Conservation (phyloP, 2,329 filamentous ascomycete species). For the Emergomyces pasteurianus region DNA sequence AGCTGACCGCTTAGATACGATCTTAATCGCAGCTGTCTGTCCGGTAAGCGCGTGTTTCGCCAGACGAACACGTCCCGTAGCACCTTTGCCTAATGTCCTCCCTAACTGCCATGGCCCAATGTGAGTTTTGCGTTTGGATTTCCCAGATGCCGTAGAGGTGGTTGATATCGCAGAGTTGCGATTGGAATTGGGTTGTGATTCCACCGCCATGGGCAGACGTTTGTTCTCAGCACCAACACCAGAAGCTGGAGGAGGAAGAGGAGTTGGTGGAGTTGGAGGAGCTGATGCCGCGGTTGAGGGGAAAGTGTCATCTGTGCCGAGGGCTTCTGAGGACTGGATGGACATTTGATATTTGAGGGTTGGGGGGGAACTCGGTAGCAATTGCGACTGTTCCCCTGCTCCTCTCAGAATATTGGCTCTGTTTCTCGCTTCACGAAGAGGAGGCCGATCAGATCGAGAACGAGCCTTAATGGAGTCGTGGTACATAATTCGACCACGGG, state of each 20-base stretch:
- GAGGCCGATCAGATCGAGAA: conserved; percentile 19
- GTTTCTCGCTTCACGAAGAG: conserved; percentile 38
- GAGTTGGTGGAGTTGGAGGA: not conserved
- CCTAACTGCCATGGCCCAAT: conserved; percentile 93
- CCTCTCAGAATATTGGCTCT: conserved; percentile 35
- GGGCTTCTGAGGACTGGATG: conserved; percentile 11
- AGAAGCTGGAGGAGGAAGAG: no score
- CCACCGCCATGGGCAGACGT: conserved; percentile 40
- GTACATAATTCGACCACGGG: not conserved
- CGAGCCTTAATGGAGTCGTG: not conserved
- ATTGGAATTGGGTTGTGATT: conserved; percentile 38
- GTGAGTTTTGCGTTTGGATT: conserved; percentile 52
- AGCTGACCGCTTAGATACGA: conserved; percentile 73
- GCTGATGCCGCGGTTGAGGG: conserved; percentile 14
- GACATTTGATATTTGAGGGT: conserved; percentile 6
- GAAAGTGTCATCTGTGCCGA: conserved; percentile 20
- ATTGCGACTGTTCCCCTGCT: conserved; percentile 10
- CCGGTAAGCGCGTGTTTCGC: conserved; percentile 70
- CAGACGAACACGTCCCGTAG: conserved; percentile 74
- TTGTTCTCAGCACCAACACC: conserved; percentile 34
- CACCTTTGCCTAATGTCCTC: conserved; percentile 76
- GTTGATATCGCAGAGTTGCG: conserved; percentile 43
- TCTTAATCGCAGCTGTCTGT: conserved; percentile 84
- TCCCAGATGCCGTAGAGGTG: conserved; percentile 43
- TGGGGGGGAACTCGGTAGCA: conserved; percentile 6